Evolutionary conservation across 352 stramenopile species (phyloP).

Genomic region (Phytophthora cactorum): DNA sequence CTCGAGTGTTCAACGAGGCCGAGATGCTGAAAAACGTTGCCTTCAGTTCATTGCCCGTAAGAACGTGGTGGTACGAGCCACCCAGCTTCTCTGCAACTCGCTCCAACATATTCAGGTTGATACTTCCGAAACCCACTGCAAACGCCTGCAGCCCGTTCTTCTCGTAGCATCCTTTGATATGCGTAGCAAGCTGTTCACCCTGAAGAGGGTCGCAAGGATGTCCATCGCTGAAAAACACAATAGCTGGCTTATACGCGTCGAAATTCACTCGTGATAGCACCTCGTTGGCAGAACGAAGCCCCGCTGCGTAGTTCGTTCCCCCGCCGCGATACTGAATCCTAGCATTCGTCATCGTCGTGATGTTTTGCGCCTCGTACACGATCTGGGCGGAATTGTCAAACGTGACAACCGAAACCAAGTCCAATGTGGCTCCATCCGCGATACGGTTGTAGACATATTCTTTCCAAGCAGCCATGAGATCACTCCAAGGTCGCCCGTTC

Average conservation of each 20-base stretch:
- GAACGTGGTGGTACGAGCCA: constrained; percentile 66
- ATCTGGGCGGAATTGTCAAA: constrained; percentile 56
- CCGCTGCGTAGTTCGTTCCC: constrained; percentile 60
- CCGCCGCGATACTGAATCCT: constrained; percentile 44
- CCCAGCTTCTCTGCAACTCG: constrained; percentile 58
- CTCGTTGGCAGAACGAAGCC: constrained; percentile 62
- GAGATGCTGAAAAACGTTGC: constrained; percentile 81
- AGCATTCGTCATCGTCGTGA: constrained; percentile 45
- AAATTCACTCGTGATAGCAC: constrained; percentile 74
- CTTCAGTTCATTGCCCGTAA: constrained; percentile 74
- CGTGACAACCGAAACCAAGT: constrained; percentile 82
- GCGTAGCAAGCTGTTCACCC: constrained; percentile 57
- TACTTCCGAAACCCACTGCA: constrained; percentile 70
- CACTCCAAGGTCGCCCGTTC: constrained; percentile 56
- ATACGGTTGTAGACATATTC: constrained; percentile 79
- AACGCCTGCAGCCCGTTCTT: constrained; percentile 70
- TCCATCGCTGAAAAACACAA: constrained; percentile 86
- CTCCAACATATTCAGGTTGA: constrained; percentile 71
- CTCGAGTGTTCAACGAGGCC: constrained; percentile 64
- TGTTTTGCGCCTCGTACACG: constrained; percentile 58
- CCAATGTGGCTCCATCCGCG: constrained; percentile 47
- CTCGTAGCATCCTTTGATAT: constrained; percentile 63
- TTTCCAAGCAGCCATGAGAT: constrained; percentile 62
- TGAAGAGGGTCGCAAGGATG: constrained; percentile 50
- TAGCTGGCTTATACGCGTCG: constrained; percentile 61